A percentile compares a stretch with the other conserved stretches of the same genome.
These are phyloP conservation scores for Cephalotrichum gorgonifer DNA, from an alignment of 2,329 filamentous ascomycete species.

Conservation along the genomic window DNA sequence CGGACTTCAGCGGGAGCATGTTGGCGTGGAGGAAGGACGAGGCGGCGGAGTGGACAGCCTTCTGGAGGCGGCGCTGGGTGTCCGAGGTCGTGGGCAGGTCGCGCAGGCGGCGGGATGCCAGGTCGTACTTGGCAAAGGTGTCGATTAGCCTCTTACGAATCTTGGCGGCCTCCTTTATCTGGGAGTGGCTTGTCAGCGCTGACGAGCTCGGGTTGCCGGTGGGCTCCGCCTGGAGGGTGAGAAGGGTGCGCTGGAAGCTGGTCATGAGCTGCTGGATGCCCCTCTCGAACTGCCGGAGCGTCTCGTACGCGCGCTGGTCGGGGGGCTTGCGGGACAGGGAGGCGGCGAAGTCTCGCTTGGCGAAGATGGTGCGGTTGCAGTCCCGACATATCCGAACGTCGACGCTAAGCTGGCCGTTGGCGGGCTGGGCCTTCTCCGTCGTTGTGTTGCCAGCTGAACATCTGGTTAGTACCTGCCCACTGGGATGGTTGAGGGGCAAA, in stretches of 20 bases:
- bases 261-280: constrained; percentile 76
- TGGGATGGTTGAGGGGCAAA: background rate
- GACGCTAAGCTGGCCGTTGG: constrained; percentile 48
- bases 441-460: constrained; percentile 20
- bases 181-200: constrained; percentile 34
- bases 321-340: constrained; percentile 58
- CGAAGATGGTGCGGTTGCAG: constrained; percentile 56
- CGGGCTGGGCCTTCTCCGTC: constrained; percentile 27
- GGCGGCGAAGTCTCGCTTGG: constrained; percentile 65
- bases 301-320: constrained; percentile 73
- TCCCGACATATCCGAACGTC: constrained; percentile 89
- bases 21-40: constrained; percentile 78
- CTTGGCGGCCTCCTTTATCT: constrained; percentile 78
- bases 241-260: constrained; percentile 69
- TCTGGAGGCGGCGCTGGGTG: constrained; percentile 66
- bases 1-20: constrained; percentile 75
- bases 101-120: constrained; percentile 69
- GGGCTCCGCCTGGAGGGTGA: constrained; percentile 41
- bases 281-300: constrained; percentile 75
- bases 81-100: constrained; percentile 65
- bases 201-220: background rate
- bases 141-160: constrained; percentile 84
- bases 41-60: constrained; percentile 71
- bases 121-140: constrained; percentile 79
- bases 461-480: constrained; percentile 3